Evolutionary conservation across 2,329 filamentous ascomycete species (phyloP).

Genomic region (Fusarium drepaniforme): DNA sequence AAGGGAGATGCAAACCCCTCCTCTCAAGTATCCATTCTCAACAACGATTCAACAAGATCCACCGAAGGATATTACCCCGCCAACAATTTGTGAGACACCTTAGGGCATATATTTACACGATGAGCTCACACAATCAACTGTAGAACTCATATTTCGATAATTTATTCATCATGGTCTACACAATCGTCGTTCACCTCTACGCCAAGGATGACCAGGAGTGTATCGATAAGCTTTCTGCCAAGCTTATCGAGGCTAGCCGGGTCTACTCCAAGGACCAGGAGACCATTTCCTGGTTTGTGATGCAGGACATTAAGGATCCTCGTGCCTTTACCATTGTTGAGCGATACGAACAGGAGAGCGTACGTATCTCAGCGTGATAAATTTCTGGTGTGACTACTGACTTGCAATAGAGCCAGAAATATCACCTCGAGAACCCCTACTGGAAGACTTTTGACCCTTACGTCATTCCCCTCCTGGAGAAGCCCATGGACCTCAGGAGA

Average conservation of each 20-base stretch:
- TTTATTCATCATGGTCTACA: slow-evolving; percentile 69
- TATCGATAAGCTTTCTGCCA: slow-evolving; percentile 76
- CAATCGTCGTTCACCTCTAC: slow-evolving; percentile 76
- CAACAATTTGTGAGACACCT: not conserved
- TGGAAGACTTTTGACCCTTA: slow-evolving; percentile 84
- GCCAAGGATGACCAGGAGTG: slow-evolving; percentile 74
- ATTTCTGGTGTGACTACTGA: slow-evolving; percentile 3
- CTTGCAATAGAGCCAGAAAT: slow-evolving; percentile 64
- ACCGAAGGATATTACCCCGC: not conserved
- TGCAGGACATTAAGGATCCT: slow-evolving; percentile 78
- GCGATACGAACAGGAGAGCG: slow-evolving; percentile 75
- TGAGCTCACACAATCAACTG: not conserved
- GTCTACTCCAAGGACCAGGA: slow-evolving; percentile 80
- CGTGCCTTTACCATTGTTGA: slow-evolving; percentile 82
- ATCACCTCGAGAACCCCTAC: slow-evolving; percentile 77
- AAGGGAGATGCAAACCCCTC: slow-evolving; percentile 18
- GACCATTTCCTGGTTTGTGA: slow-evolving; percentile 79
- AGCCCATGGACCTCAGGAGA: slow-evolving; percentile 76
- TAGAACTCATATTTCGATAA: not conserved
- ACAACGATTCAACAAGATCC: slow-evolving; percentile 4
- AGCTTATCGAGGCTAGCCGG: slow-evolving; percentile 80
- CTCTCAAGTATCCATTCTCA: slow-evolving; percentile 6
- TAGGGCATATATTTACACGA: not conserved
- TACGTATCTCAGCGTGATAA: slow-evolving; percentile 49
- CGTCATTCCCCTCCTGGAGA: slow-evolving; percentile 75